Evolutionary conservation across 768 basidiomycete species (phyloP), one percentile per base, ranked within the genome.

Genomic region (Mycena amicta): DNA sequence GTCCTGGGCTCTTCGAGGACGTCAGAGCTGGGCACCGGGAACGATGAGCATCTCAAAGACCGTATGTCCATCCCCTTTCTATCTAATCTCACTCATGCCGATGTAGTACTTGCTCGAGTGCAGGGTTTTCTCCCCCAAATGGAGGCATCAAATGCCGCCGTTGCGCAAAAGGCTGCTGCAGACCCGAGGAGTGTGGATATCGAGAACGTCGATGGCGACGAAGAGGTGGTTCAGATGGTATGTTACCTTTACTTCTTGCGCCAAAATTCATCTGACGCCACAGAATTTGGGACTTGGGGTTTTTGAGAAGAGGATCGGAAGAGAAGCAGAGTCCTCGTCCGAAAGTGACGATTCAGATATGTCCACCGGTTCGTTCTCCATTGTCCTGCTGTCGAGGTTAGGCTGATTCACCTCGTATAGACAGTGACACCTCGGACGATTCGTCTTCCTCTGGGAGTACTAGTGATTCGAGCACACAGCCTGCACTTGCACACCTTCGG

Each of bases 111-210:
- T 5, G 69, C 76, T 4, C 77, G 82, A 13, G 70, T 83, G 16
- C 75, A 76, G 62, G 74, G 76, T 4, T 84, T 83, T 60, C 71
- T 83, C 11, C 80, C 81, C 1, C 63, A 77, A 52, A 73, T 83
- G 26, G 73, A 77, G 12, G 77, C 77, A 30, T 77, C 82, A 8
- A 83, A 83, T 53, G 75, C 73, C 2, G 70, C 72, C 1, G 73
- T 83, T 23, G 54, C 69, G 2, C 64, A 60, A 18, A 66, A 66
- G 15, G 72, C 70, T 2, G 60, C 66, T 5, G 61, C 65, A 26
- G 74, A 77, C 49, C 80, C 78, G 6, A 63, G 64, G 12, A 78
- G 76, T 60, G 68, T 83, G 26, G 78, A 83, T 66, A 82, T 83
- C 3, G 82, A 83, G 64, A 74, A 80, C 47, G 51, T 82, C 20